Evolutionary conservation across 2,329 filamentous ascomycete genomes (phyloP).

Genomic region (Lasiodiplodia hormozganensis): DNA sequence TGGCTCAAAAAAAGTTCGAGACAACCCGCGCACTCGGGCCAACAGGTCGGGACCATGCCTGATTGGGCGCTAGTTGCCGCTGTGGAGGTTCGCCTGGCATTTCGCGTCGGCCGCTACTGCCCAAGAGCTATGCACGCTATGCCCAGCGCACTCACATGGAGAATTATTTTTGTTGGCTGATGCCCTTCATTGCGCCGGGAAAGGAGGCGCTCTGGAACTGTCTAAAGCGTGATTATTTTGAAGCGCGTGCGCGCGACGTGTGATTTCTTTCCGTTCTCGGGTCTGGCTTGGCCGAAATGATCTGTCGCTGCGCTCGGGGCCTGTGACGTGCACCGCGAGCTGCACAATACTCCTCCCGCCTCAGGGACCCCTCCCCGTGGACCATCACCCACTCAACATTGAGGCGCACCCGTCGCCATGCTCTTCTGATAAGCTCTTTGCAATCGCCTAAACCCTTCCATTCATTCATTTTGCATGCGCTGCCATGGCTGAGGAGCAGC

Average conservation of each 20-base stretch:
- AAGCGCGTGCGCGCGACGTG: slow-evolving; percentile 10
- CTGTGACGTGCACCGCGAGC: slow-evolving; percentile 26
- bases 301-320: slow-evolving; percentile 25
- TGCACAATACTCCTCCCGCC: slow-evolving; percentile 24
- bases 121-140: neutral
- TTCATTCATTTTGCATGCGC: slow-evolving; percentile 1
- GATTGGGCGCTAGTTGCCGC: slow-evolving; percentile 9
- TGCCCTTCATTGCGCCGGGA: neutral
- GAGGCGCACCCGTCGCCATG: slow-evolving; percentile 13
- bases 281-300: slow-evolving; percentile 21
- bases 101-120: neutral
- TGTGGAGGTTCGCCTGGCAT: slow-evolving; percentile 9
- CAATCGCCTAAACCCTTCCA: neutral
- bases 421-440: neutral
- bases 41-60: slow-evolving; percentile 10
- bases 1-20: slow-evolving; percentile 28
- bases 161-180: neutral
- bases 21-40: slow-evolving; percentile 5
- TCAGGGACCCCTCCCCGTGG: slow-evolving; percentile 16
- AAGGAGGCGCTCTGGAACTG: neutral
- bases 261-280: slow-evolving; percentile 8
- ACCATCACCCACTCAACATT: slow-evolving; percentile 8
- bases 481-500: slow-evolving; percentile 46
- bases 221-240: neutral
- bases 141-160: neutral